Percentiles rank a stretch among this genome's conserved stretches.
Conservation (phyloP, 2,329 filamentous ascomycete species). For the Epichloe amarillans region DNA sequence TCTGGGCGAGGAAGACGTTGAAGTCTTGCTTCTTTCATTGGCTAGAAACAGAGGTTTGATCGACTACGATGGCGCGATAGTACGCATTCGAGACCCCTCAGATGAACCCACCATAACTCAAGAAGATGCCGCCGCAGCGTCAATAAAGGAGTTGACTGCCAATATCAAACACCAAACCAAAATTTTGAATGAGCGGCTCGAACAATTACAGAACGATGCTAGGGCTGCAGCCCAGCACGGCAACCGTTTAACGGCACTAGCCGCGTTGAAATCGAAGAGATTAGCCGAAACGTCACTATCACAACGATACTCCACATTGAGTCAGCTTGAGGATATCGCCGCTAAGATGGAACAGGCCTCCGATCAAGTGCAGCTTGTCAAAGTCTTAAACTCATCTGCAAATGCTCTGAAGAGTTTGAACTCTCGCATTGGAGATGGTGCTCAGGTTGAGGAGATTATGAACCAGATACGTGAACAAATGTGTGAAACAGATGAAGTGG, state of each 20-base stretch:
- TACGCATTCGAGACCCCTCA: conserved; percentile 55
- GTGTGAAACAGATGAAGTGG: conserved; percentile 69
- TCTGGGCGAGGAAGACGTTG: conserved; percentile 51
- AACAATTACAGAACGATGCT: conserved; percentile 50
- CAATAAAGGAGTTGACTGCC: conserved; percentile 64
- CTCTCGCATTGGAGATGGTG: conserved; percentile 60
- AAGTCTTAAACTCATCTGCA: conserved; percentile 68
- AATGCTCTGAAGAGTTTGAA: conserved; percentile 62
- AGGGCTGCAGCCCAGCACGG: conserved; percentile 58
- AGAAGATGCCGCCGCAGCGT: conserved; percentile 72
- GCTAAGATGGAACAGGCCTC: conserved; percentile 73
- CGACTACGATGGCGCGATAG: conserved; percentile 49
- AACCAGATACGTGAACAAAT: conserved; percentile 69
- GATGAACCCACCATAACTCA: conserved; percentile 46
- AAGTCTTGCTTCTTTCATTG: conserved; percentile 57
- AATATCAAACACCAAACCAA: conserved; percentile 62
- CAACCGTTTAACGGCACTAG: conserved; percentile 62
- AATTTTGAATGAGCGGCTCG: conserved; percentile 52
- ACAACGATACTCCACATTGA: conserved; percentile 57
- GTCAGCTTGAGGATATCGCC: conserved; percentile 73
- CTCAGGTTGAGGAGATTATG: conserved; percentile 62
- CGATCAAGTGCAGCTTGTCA: conserved; percentile 72
- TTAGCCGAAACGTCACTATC: conserved; percentile 60
- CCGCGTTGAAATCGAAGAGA: conserved; percentile 72
- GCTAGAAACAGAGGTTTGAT: conserved; percentile 50